Evolutionary conservation across 495 filamentous ascomycete species (phyloP), one percentile per base, ranked within the genome.

Genomic region (Podospora fimiseda): DNA sequence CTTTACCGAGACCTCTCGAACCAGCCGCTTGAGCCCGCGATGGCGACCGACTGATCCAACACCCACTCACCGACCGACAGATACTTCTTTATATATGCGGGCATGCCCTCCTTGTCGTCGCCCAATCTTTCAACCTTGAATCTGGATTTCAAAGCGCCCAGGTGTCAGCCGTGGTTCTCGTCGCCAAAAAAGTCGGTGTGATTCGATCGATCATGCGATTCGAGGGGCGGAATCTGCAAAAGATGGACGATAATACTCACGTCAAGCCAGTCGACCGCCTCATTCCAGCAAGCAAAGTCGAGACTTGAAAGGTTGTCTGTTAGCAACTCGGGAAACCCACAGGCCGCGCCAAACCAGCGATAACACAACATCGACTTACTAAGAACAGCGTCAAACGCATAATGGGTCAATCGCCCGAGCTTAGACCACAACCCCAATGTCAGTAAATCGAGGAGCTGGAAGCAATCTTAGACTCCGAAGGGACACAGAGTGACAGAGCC

Each of bases 51-150:
- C 73, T 92, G 86, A 65, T 98, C 93, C 91, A 98, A 92, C 48
- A 95, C 87, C 88, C 88, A 94, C 71, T 98, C 93, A 65, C 93
- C 93, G 40, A 97, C 83, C 47, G 88, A 88, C 53, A 98, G 84
- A 73, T 98, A 98, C 67, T 85, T 95, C 62, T 92, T 89, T 59
- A 98, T 80, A 86, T 90, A 96, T 61, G 84, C 86, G 67, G 88
- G 87, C 60, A 95, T 64, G 51, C 92, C 86, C 70, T 89, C 87
- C 67, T 82, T 90, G 39, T 95, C 89, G 57, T 69, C 67, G 55
- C 86, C 78, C 56, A 97, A 79, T 60, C 85, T 81, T 58, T 97
- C 94, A 58, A 84, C 83, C 68, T 88, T 85, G 68, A 98, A 77
- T 74, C 94, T 98, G 72, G 82, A 82, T 72, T 83, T 89, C 38